Evolutionary conservation across 768 basidiomycete genomes (phyloP).

Genomic region (Leccinum truebloodii): DNA sequence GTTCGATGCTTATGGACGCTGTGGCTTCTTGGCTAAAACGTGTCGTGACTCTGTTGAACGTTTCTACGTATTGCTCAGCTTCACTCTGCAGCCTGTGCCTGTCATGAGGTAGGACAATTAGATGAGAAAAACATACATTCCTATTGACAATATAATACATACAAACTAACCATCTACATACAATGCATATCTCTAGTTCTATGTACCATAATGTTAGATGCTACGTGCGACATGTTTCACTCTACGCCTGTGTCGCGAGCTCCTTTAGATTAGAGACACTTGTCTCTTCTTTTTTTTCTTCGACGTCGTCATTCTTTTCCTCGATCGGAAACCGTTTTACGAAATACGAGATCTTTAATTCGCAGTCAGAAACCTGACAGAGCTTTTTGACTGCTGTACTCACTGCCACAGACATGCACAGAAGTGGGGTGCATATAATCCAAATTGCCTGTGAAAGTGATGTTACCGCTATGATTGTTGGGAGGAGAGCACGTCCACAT

Average conservation of each 20-base stretch:
- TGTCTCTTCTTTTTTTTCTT: constrained; percentile 22
- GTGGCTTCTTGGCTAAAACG: constrained; percentile 1
- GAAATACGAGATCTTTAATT: constrained; percentile 30
- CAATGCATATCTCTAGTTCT: constrained; percentile 16
- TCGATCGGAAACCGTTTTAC: constrained; percentile 30
- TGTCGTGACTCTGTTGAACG: constrained; percentile 1
- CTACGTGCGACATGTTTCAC: constrained; percentile 3
- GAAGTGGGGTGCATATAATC: constrained; percentile 69
- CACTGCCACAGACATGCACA: constrained; percentile 66
- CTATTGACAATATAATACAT: constrained; percentile 3
- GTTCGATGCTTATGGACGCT: constrained; percentile 3
- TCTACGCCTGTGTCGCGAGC: constrained; percentile 20
- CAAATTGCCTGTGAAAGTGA: constrained; percentile 57
- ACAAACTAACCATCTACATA: constrained; percentile 2
- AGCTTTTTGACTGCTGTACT: constrained; percentile 20
- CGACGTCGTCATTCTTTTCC: constrained; percentile 12
- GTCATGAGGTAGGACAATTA: not conserved
- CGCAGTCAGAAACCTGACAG: constrained; percentile 10
- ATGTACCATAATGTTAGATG: constrained; percentile 19
- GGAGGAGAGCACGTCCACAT: constrained; percentile 17
- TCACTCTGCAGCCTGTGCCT: not conserved
- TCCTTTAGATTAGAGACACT: constrained; percentile 7
- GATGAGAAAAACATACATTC: constrained; percentile 1
- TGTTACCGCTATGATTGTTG: constrained; percentile 7
- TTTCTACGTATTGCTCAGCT: not conserved